Evolutionary conservation across 345 rosid species (phyloP).

Genomic region (Excoecaria agallocha): DNA sequence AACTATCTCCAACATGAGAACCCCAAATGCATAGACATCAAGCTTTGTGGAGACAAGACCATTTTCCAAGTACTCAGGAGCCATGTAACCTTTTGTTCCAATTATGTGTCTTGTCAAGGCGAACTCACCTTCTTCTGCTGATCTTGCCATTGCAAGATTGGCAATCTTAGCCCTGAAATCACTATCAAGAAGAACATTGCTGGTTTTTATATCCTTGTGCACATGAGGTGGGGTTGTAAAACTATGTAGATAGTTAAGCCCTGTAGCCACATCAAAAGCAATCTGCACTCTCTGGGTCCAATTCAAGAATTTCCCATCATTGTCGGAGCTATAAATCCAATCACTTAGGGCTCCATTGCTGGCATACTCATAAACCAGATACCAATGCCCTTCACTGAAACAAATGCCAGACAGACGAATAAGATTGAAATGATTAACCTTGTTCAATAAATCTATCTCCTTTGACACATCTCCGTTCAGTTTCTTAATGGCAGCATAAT

Average conservation of each 20-base stretch:
- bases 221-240: slow-evolving; percentile 54
- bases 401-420: slow-evolving; percentile 72
- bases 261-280: slow-evolving; percentile 64
- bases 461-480: slow-evolving; percentile 61
- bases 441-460: slow-evolving; percentile 59
- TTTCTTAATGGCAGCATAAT: slow-evolving; percentile 72
- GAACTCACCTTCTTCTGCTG: slow-evolving; percentile 51
- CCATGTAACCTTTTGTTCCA: slow-evolving; percentile 81
- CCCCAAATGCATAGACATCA: slow-evolving; percentile 83
- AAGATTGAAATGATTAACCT: slow-evolving; percentile 66
- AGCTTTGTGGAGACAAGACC: slow-evolving; percentile 70
- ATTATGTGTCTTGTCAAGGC: slow-evolving; percentile 75
- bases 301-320: slow-evolving; percentile 35
- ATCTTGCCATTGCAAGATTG: slow-evolving; percentile 47
- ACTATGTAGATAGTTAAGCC: slow-evolving; percentile 77
- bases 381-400: slow-evolving; percentile 61
- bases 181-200: slow-evolving; percentile 48
- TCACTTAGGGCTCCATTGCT: slow-evolving; percentile 63
- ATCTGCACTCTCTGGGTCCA: slow-evolving; percentile 63
- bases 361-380: slow-evolving; percentile 71
- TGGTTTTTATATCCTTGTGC: slow-evolving; percentile 49
- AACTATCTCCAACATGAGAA: slow-evolving; percentile 59
- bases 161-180: slow-evolving; percentile 59
- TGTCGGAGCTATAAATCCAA: slow-evolving; percentile 47
- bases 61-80: slow-evolving; percentile 81